Evolutionary conservation across 495 filamentous ascomycete species (phyloP).

Genomic region (Penicillium psychrofluorescens): DNA sequence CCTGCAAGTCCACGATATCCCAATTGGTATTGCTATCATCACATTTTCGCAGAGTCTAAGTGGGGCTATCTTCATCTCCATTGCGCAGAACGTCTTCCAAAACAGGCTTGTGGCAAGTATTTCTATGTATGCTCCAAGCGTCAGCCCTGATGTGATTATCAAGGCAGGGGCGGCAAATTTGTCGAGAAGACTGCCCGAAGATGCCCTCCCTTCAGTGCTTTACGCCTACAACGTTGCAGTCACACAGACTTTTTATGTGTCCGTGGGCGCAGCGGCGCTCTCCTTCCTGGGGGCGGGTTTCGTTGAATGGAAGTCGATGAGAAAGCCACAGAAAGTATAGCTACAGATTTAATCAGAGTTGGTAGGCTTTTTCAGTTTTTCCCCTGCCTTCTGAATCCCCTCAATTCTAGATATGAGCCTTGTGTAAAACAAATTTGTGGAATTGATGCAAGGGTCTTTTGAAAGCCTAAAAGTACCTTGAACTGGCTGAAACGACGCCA

Average conservation of each 20-base stretch:
- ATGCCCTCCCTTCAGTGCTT: slow-evolving; percentile 48
- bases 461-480: no score
- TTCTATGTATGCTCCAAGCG: slow-evolving; percentile 34
- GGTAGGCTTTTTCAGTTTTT: no score
- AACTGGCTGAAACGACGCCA: no score
- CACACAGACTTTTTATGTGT: slow-evolving; percentile 60
- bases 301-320: slow-evolving; percentile 76
- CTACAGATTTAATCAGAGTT: neutral
- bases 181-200: slow-evolving; percentile 34
- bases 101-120: slow-evolving; percentile 60
- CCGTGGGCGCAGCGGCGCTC: slow-evolving; percentile 51
- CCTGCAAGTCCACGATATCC: slow-evolving; percentile 52
- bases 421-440: no score
- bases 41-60: slow-evolving; percentile 68
- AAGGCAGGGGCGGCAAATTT: slow-evolving; percentile 61
- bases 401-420: no score
- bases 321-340: neutral
- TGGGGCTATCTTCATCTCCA: slow-evolving; percentile 65
- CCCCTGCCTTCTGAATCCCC: no score
- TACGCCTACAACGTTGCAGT: slow-evolving; percentile 66
- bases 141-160: slow-evolving; percentile 47
- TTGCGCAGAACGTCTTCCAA: slow-evolving; percentile 71
- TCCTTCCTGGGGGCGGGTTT: slow-evolving; percentile 52
- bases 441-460: no score
- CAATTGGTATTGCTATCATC: slow-evolving; percentile 58